Evolutionary conservation across 225 moss, liverwort and hornwort species (phyloP).

Genomic region (Physcomitrellopsis africana): DNA sequence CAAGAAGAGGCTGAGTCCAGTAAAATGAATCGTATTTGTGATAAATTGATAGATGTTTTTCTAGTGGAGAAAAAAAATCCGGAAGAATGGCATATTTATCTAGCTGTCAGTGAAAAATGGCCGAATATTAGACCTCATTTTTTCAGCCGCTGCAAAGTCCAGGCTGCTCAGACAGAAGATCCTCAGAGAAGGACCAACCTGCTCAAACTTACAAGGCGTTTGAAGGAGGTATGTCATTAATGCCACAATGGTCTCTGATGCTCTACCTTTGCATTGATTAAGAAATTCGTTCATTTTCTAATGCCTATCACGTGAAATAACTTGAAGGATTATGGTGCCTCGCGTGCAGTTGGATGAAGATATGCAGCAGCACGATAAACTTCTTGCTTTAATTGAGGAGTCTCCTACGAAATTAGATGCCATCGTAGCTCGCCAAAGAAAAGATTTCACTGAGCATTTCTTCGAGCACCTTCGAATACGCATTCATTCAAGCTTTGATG

Average conservation of each 20-base stretch:
- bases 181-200: slow-evolving; percentile 45
- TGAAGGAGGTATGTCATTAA: slow-evolving; percentile 45
- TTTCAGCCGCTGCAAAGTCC: slow-evolving; percentile 66
- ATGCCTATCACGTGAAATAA: slow-evolving; percentile 7
- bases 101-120: slow-evolving; percentile 88
- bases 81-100: slow-evolving; percentile 74
- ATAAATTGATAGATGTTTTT: slow-evolving; percentile 77
- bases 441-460: slow-evolving; percentile 52
- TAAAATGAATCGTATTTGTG: slow-evolving; percentile 47
- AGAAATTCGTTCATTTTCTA: background rate
- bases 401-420: slow-evolving; percentile 33
- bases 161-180: slow-evolving; percentile 55
- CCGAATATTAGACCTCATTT: slow-evolving; percentile 70
- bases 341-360: slow-evolving; percentile 52
- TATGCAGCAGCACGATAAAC: slow-evolving; percentile 52
- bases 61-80: slow-evolving; percentile 76
- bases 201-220: slow-evolving; percentile 48
- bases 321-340: slow-evolving; percentile 12
- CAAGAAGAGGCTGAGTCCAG: slow-evolving; percentile 30
- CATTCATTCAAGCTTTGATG: slow-evolving; percentile 51
- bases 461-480: slow-evolving; percentile 49
- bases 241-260: background rate
- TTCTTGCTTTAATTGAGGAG: slow-evolving; percentile 39
- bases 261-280: slow-evolving; percentile 9
- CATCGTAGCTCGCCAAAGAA: slow-evolving; percentile 46